Evolutionary conservation across 177 flowering plant genomes (phyloP), one percentile per base, ranked within the genome.

Genomic region (Vitis hybrid): DNA sequence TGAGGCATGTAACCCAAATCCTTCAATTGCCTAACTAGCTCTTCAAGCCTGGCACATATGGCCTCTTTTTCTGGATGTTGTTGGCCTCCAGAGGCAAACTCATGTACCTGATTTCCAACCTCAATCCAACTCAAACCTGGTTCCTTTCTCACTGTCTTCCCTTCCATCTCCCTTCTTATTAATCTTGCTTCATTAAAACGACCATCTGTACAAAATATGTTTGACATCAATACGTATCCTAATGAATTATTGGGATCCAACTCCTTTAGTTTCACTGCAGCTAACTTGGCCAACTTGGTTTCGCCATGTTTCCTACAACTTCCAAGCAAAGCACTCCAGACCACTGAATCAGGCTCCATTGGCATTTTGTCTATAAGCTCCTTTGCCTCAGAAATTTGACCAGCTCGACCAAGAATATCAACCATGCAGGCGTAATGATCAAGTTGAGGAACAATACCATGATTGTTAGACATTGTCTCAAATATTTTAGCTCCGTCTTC

Each of bases 51-150:
- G 14, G 65, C 45, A 67, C 51, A 80, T 57, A 89, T 79, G 59
- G 75, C 76, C 49, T 73, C 78, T 71, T 77, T 79, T 48, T 79
- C 75, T 2, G 85, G 86, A 71, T 80, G 91, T 1, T 56, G 62
- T n/a, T 61, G 60, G 26, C 92, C 97, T 50, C 97, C 98, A 39
- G 91, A 82, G 6, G 91, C 88, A 83, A 92, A 91, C 76, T 89
- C 92, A 71, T 89, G 92, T 14, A 90, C 83, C 60, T 13, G 65
- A 72, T 83, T 85, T 17, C 78, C 85, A 30, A 89, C 68, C 79
- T 89, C 92, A 49, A 86, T 84, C 98, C 98, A 87, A 74, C 97
- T 92, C 77, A 92, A 73, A 56, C 97, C 96, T 11, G 92, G 91
- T 55, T 87, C 87, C 74, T 92, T 92, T 76, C 71, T 88, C 67